Conservation (phyloP, 139 green algal genomes). For the Chlamydomonas schloesseri region DNA sequence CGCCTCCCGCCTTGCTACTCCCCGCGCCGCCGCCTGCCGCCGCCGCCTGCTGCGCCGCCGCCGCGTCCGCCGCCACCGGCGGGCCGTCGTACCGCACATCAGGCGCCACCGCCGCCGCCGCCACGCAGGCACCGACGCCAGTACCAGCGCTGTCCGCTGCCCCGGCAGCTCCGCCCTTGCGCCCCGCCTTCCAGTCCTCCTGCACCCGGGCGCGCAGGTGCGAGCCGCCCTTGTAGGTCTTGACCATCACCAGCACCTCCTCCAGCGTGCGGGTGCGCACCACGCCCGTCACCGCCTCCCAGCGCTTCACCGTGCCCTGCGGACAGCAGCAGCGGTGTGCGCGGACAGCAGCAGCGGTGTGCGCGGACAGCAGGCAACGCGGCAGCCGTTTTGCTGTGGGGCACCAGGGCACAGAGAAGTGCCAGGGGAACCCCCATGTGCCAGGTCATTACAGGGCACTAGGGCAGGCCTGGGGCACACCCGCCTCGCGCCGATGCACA, state of each 20-base stretch:
- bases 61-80: not conserved
- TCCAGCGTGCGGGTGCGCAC: not conserved
- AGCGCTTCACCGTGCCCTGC: not conserved
- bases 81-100: not conserved
- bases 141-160: too few species aligned
- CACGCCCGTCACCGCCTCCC: not conserved
- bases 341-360: too few species aligned
- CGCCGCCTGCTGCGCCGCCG: not conserved
- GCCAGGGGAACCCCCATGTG: too few species aligned
- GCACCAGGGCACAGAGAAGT: too few species aligned
- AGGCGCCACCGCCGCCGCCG: constrained; percentile 1
- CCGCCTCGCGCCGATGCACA: too few species aligned
- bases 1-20: too few species aligned
- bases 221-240: not conserved
- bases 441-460: too few species aligned
- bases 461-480: too few species aligned
- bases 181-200: constrained; percentile 67
- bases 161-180: constrained; percentile 66
- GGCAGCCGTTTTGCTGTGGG: too few species aligned
- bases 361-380: too few species aligned
- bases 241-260: not conserved
- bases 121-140: constrained; percentile 4
- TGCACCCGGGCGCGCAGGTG: not conserved
- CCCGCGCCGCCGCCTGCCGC: too few species aligned
- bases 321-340: too few species aligned